Percentiles rank a stretch among this genome's conserved stretches.
Conservation (phyloP, 768 basidiomycete genomes). For the Boletus huronensis region DNA sequence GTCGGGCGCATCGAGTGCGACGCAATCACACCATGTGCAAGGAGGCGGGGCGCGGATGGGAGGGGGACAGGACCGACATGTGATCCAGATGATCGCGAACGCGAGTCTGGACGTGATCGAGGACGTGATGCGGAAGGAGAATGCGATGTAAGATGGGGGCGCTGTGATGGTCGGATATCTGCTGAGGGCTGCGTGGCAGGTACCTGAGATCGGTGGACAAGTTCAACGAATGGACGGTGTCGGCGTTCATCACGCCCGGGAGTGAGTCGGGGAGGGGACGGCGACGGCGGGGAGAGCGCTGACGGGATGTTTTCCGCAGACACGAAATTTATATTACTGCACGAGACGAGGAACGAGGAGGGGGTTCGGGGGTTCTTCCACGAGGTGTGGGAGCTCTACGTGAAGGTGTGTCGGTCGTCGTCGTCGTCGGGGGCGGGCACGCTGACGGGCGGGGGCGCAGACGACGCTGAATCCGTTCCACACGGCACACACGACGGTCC, state of each 20-base stretch:
- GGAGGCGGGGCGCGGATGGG: slow-evolving; percentile 68
- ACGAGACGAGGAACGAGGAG: slow-evolving; percentile 96
- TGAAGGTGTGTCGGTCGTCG: slow-evolving; percentile 63
- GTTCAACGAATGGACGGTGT: slow-evolving; percentile 99
- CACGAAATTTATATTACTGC: slow-evolving; percentile 91
- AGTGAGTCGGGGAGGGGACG: slow-evolving; percentile 51
- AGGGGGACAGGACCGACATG: slow-evolving; percentile 84
- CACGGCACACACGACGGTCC: slow-evolving; percentile 79
- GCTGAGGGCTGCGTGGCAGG: slow-evolving; percentile 46
- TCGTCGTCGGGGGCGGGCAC: not conserved
- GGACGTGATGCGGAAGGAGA: slow-evolving; percentile 83
- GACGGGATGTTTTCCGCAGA: slow-evolving; percentile 45
- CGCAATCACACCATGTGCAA: slow-evolving; percentile 55
- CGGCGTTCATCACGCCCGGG: slow-evolving; percentile 91
- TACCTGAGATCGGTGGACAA: slow-evolving; percentile 94
- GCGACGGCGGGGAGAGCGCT: not conserved
- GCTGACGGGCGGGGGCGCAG: slow-evolving; percentile 40
- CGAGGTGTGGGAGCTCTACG: slow-evolving; percentile 96
- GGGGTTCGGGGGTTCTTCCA: slow-evolving; percentile 90
- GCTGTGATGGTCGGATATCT: slow-evolving; percentile 1
- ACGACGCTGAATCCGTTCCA: slow-evolving; percentile 95
- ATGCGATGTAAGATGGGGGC: slow-evolving; percentile 61
- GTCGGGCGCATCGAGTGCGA: slow-evolving; percentile 78
- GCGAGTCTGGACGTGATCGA: slow-evolving; percentile 94
- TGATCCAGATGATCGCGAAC: slow-evolving; percentile 99